A percentile compares a stretch with the other conserved stretches of the same genome.
Conservation (phyloP, 257 asterid species). For the Solanum gracilifrons region DNA sequence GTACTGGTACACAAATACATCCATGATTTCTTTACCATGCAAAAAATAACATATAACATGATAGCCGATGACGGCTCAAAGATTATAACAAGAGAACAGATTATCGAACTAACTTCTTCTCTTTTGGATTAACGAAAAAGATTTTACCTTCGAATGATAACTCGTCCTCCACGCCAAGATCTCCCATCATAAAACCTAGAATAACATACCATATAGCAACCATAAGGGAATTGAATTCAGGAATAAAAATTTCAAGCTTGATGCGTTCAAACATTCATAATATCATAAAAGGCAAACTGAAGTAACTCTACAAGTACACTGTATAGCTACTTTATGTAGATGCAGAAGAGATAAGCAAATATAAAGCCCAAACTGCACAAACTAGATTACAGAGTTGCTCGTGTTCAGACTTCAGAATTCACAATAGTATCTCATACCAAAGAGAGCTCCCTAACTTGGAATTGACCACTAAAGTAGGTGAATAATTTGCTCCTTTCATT, state of each 20-base stretch:
- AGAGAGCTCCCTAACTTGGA: not conserved
- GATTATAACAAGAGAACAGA: not conserved
- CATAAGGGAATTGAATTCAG: not conserved
- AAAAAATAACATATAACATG: not conserved
- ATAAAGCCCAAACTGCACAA: not conserved
- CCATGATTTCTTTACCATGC: not conserved
- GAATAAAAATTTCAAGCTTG: not conserved
- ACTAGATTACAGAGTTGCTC: not conserved
- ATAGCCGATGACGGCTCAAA: not conserved
- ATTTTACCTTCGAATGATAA: constrained; percentile 17
- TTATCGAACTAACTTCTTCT: not conserved
- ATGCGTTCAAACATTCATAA: not conserved
- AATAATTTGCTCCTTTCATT: not conserved
- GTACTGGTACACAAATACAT: not conserved
- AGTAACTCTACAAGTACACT: not conserved
- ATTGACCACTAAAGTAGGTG: not conserved
- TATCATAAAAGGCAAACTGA: not conserved
- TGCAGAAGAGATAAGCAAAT: not conserved
- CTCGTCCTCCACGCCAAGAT: constrained; percentile 5
- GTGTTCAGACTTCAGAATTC: not conserved
- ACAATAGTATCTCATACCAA: not conserved
- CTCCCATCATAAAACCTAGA: constrained; percentile 21
- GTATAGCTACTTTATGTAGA: not conserved
- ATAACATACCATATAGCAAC: constrained; percentile 7
- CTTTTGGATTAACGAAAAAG: not conserved